These are phyloP conservation scores for Bipolaris gigantea DNA, from an alignment of 2,329 filamentous ascomycete genomes.

Conservation along the genomic window DNA sequence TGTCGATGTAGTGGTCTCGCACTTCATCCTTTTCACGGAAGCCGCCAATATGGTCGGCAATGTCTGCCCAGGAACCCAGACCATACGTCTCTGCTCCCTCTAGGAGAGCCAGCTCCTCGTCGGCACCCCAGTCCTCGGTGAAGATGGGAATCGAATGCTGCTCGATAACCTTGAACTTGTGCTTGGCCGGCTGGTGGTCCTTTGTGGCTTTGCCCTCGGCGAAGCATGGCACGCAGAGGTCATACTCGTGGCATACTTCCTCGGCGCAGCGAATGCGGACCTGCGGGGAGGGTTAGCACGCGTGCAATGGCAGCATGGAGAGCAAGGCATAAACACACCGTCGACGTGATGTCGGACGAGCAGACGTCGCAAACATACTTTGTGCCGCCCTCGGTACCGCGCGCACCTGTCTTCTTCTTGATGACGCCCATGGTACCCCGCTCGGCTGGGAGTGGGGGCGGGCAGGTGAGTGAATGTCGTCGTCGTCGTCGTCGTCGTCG, in stretches of 20 bases:
- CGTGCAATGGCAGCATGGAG: background rate
- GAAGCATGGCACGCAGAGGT: conserved; percentile 96
- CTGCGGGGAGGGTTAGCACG: conserved; percentile 50
- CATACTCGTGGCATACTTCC: conserved; percentile 83
- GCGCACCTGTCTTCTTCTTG: conserved; percentile 87
- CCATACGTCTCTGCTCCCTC: conserved; percentile 97
- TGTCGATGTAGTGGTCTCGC: conserved; percentile 86
- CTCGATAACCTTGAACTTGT: conserved; percentile 92
- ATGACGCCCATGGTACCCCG: conserved; percentile 78
- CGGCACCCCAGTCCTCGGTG: conserved; percentile 90
- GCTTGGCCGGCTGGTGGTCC: conserved; percentile 81
- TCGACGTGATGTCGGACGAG: conserved; percentile 94
- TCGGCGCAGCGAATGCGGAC: conserved; percentile 89
- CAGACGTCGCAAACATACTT: conserved; percentile 99
- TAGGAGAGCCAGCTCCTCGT: conserved; percentile 89
- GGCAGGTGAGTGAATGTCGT: conserved; percentile 4
- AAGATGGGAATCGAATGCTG: conserved; percentile 99
- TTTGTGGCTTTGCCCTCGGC: conserved; percentile 77
- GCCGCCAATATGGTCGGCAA: conserved; percentile 96
- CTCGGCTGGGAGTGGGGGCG: conserved; percentile 12
- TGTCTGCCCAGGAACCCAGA: conserved; percentile 94
- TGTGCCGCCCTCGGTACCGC: conserved; percentile 72
- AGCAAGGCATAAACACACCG: conserved; percentile 60
- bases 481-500: background rate
- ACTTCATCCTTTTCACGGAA: conserved; percentile 95